Evolutionary conservation across 2,329 filamentous ascomycete species (phyloP), one percentile per base, ranked within the genome.

Genomic region (Thielaviopsis punctulata): DNA sequence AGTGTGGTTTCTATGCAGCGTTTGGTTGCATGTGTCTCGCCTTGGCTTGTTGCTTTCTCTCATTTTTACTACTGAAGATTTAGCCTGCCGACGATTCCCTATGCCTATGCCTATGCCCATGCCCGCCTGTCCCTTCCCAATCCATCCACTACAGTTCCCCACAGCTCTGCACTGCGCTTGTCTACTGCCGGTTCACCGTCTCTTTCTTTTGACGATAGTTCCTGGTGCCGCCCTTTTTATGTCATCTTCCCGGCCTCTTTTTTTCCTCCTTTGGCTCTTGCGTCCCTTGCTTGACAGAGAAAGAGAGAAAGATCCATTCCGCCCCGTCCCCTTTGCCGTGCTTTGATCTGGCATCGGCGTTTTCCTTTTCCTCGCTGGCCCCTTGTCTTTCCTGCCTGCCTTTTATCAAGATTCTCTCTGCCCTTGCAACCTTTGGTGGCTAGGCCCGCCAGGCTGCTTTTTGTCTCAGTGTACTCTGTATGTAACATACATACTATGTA

Each of bases 271-370:
- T 33, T 33, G 9, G 13, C 13, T 36, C 9, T 2, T 6, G 13
- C 13, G 13, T 36, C 13, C 30, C 30, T 36, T n/a, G n/a, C n/a
- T 36, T 36, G 30, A n/a, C n/a, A n/a, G n/a, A n/a, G n/a, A n/a
- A n/a, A n/a, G n/a, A n/a, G n/a, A n/a, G n/a, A n/a, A n/a, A n/a
- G n/a, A n/a, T n/a, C 2, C 30, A 36, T 36, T 36, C 6, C 30
- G 18, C 13, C 6, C 18, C 27, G 19, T 18, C 22, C 21, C 24
- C 33, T 25, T 21, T 23, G 33, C 48, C 39, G 45, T 49, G 23
- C 45, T 45, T 53, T 53, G 52, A 53, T 49, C 49, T 47, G 52
- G 48, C 47, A 48, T 48, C 49, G 51, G 46, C 46, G 48, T 43
- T 48, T 41, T 7, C 36, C 36, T 12, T 18, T n/a, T 46, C n/a